A percentile compares a stretch with the other conserved stretches of the same genome.
Evolutionary conservation across 345 rosid species (phyloP).

Genomic region (Rhizophora mangle): DNA sequence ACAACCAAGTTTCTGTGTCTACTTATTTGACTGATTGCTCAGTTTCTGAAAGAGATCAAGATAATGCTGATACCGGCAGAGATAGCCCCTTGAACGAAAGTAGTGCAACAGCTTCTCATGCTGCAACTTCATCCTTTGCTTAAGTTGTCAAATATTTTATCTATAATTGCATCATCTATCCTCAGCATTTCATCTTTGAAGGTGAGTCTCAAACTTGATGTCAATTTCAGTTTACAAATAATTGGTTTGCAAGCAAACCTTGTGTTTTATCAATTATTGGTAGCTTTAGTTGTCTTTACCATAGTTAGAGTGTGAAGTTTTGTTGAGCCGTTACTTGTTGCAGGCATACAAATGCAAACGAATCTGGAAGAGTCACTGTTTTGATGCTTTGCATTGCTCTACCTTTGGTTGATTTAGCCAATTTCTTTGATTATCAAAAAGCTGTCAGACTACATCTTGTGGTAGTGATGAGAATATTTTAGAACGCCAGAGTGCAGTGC

Average conservation of each 20-base stretch:
- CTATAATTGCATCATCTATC: constrained; percentile 30
- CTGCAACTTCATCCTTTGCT: constrained; percentile 36
- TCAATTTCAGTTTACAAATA: neutral
- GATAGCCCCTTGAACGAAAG: constrained; percentile 25
- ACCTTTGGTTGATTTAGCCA: neutral
- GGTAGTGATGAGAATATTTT: neutral
- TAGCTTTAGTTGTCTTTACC: no score
- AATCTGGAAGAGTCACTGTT: neutral
- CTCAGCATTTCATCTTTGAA: constrained; percentile 50
- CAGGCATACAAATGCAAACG: no score
- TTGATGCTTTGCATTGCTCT: neutral
- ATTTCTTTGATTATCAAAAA: no score
- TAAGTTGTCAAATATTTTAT: constrained; percentile 24
- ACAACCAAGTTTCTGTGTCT: constrained; percentile 31
- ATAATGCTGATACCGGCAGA: constrained; percentile 20
- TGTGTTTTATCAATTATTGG: neutral
- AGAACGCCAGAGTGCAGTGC: neutral
- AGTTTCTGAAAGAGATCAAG: constrained; percentile 30
- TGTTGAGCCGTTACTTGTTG: no score
- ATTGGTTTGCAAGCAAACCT: neutral
- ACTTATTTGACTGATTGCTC: constrained; percentile 21
- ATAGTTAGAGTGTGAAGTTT: no score
- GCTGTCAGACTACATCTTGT: no score
- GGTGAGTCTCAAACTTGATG: constrained; percentile 24
- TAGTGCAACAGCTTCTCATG: constrained; percentile 23